Percentiles rank a stretch among this genome's conserved stretches.
These are phyloP conservation scores for Vinca minor DNA, from an alignment of 257 asterid genomes.

Conservation along the genomic window DNA sequence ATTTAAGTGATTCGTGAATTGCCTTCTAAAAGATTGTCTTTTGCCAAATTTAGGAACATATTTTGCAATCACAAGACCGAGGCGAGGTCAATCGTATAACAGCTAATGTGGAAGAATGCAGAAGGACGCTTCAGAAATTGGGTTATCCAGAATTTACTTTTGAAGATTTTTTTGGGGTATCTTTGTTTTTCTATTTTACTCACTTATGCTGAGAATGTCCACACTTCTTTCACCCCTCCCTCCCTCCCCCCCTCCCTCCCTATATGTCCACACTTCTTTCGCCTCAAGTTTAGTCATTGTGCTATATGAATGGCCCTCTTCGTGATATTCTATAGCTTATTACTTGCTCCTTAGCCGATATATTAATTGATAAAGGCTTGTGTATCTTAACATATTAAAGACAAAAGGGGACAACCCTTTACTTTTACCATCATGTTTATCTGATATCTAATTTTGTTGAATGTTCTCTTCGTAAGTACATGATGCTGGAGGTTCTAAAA, in stretches of 20 bases:
- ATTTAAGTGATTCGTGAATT: conserved; percentile 8
- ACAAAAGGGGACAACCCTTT: too few species aligned
- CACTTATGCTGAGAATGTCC: background rate
- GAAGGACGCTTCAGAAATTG: conserved; percentile 73
- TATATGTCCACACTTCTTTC: too few species aligned
- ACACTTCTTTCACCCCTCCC: background rate
- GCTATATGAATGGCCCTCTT: too few species aligned
- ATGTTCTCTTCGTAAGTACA: too few species aligned
- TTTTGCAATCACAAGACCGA: conserved; percentile 67
- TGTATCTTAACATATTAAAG: too few species aligned
- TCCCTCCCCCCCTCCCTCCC: too few species aligned
- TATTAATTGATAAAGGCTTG: too few species aligned
- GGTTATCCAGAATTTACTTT: conserved; percentile 92
- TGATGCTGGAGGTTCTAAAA: too few species aligned
- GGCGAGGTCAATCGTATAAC: conserved; percentile 66
- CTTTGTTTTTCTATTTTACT: conserved; percentile 8
- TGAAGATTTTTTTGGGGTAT: conserved; percentile 89
- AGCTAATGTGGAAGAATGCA: conserved; percentile 65
- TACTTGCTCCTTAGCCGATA: background rate
- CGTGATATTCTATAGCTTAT: too few species aligned
- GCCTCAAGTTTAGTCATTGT: too few species aligned
- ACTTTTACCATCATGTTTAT: too few species aligned
- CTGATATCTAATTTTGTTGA: too few species aligned
- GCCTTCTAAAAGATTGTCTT: background rate
- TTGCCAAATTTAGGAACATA: conserved; percentile 56